Evolutionary conservation across 805 yeast genomes (phyloP).

Genomic region (Yamadazyma akitaensis): DNA sequence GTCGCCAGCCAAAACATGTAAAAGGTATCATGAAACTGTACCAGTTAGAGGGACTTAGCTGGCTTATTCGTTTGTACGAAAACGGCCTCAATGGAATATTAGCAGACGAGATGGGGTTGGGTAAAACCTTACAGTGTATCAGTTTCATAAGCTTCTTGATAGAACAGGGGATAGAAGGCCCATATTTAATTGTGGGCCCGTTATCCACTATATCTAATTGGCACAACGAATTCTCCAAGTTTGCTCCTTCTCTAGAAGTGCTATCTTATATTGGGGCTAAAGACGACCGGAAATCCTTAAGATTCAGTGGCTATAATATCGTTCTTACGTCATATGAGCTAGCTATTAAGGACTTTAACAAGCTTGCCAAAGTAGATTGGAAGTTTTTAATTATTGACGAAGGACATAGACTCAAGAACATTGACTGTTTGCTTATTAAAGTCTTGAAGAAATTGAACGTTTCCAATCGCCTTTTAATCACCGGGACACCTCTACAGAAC

Average conservation of each 20-base stretch:
- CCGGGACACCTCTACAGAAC: conserved; percentile 97
- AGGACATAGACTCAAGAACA: conserved; percentile 89
- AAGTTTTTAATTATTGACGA: conserved; percentile 88
- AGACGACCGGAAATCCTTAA: conserved; percentile 41
- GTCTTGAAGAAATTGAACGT: conserved; percentile 66
- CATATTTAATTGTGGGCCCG: conserved; percentile 77
- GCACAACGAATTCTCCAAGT: conserved; percentile 65
- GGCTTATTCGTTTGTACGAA: conserved; percentile 85
- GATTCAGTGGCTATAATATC: conserved; percentile 37
- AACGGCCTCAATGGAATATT: conserved; percentile 93
- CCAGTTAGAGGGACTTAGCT: conserved; percentile 85
- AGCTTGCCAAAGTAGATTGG: conserved; percentile 53
- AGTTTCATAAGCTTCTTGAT: conserved; percentile 70
- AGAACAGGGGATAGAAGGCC: conserved; percentile 77
- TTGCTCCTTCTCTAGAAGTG: conserved; percentile 68
- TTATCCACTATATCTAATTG: conserved; percentile 84
- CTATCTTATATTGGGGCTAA: conserved; percentile 65
- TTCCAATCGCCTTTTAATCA: conserved; percentile 70
- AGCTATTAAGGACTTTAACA: conserved; percentile 61
- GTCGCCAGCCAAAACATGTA: conserved; percentile 29
- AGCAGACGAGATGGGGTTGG: conserved; percentile 98
- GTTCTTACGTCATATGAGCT: conserved; percentile 82
- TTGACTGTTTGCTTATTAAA: conserved; percentile 69
- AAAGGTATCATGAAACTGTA: conserved; percentile 64
- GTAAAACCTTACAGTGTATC: conserved; percentile 88